Conservation (phyloP, 2,329 filamentous ascomycete species). For the Colletotrichum sp. region DNA sequence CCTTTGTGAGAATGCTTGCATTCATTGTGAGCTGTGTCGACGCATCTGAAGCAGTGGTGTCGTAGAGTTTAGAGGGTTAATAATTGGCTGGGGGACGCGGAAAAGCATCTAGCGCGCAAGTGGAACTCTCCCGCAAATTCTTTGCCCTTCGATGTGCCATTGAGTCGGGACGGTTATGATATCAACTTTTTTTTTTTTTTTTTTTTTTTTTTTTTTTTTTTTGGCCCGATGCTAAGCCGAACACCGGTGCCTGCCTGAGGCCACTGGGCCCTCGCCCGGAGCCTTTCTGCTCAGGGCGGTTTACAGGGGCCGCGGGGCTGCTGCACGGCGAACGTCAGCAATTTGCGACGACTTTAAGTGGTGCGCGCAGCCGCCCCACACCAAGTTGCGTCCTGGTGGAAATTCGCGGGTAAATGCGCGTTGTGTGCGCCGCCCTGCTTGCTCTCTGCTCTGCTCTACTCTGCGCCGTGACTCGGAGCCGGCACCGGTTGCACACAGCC, state of each 20-base stretch:
- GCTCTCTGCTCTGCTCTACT: not conserved
- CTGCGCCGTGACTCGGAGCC: not conserved
- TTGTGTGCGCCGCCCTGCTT: not conserved
- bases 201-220: conserved; percentile 1
- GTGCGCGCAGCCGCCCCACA: conserved; percentile 13
- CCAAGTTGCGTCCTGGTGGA: not conserved
- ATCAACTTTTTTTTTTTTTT: conserved; percentile 16
- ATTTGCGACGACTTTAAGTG: conserved; percentile 15
- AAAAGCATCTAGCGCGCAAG: conserved; percentile 12
- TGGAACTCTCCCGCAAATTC: conserved; percentile 28
- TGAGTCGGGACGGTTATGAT: conserved; percentile 16
- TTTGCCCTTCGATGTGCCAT: conserved; percentile 26
- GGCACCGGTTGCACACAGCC: not conserved
- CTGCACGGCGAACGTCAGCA: conserved; percentile 13
- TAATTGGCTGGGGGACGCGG: not conserved
- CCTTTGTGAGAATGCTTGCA: conserved; percentile 51
- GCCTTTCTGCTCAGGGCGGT: not conserved
- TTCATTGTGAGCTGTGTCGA: conserved; percentile 45
- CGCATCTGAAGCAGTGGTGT: conserved; percentile 14
- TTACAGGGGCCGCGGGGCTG: not conserved
- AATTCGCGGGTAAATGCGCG: conserved; percentile 12
- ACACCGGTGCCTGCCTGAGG: conserved; percentile 6
- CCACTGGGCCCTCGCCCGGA: not conserved
- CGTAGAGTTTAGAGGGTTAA: conserved; percentile 12
- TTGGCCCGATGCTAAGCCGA: conserved; percentile 22